Evolutionary conservation across 371 early-diverging fungal species (phyloP).

Genomic region (Actinomortierella wolfii): DNA sequence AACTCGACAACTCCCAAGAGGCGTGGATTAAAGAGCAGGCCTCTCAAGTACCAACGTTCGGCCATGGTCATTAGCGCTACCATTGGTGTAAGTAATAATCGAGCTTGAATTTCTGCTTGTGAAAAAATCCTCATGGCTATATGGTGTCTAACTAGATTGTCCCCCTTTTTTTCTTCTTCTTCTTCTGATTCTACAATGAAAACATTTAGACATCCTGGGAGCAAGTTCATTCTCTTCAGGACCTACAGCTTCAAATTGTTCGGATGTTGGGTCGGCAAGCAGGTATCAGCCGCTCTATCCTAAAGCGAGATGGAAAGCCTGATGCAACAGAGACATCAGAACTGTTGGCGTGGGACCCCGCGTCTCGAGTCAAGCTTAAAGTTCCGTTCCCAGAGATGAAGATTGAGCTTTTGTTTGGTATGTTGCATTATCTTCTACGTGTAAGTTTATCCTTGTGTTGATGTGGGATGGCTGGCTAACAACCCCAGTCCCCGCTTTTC

Average conservation of each 20-base stretch:
- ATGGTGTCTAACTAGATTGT: not conserved
- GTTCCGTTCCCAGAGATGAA: conserved; percentile 73
- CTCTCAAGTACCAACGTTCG: conserved; percentile 4
- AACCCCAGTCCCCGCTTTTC: not conserved
- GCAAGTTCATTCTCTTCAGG: conserved; percentile 46
- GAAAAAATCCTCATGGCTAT: not conserved
- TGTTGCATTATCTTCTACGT: not conserved
- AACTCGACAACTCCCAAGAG: conserved; percentile 3
- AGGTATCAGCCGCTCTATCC: conserved; percentile 58
- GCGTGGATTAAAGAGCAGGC: not conserved
- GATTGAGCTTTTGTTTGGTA: conserved; percentile 69
- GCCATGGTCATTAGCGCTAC: conserved; percentile 13
- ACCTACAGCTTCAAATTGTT: conserved; percentile 66
- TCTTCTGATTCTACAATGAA: conserved; percentile 7
- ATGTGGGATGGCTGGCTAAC: not conserved
- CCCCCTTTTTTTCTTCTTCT: not conserved
- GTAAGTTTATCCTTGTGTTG: not conserved
- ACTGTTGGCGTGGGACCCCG: conserved; percentile 67
- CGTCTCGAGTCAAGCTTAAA: conserved; percentile 53
- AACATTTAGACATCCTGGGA: conserved; percentile 23
- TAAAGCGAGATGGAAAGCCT: conserved; percentile 48
- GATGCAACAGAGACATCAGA: conserved; percentile 12
- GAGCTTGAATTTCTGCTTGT: not conserved
- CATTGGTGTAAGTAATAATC: conserved; percentile 7
- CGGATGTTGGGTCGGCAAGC: conserved; percentile 73